Evolutionary conservation across 176 grass and related monocot species (phyloP), one percentile per base, ranked within the genome.

Genomic region (Panicum miliaceum): DNA sequence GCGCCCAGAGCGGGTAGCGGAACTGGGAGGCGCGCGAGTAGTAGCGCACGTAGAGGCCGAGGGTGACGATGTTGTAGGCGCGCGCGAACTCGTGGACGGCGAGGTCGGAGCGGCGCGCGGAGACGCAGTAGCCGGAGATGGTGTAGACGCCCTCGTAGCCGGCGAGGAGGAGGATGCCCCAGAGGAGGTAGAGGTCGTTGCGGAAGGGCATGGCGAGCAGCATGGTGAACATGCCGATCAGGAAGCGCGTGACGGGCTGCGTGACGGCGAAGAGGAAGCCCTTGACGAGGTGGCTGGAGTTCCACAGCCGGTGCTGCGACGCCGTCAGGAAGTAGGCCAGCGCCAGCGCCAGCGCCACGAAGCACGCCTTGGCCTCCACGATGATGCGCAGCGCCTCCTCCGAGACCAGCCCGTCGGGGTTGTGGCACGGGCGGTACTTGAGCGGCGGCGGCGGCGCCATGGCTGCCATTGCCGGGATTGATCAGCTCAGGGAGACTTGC

Each of bases 271-370:
- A 68, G 35, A 85, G 82, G 73, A 85, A 85, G n/a, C 46, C 71
- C 82, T 85, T 68, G 10, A 85, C 19, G 5, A 68, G 71, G 61
- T 68, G 60, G 82, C 82, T 85, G 2, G 61, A 77, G 73, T 63
- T 75, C 82, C 82, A 85, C 48, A 77, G 82, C 72, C 73, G 45
- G 82, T 85, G 73, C 73, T 67, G 71, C 73, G 82, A 67, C 73
- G 82, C 73, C 82, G 82, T 77, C 47, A 85, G 61, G 43, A 85
- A 57, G 73, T 66, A 85, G 58, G 73, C 82, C 3, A 84, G 61
- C 15, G 73, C 72, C 45, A 84, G 61, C 15, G 61, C 16, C 22
- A 56, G 27, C 60, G 46, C 82, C 36, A 85, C 73, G 82, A 65
- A 75, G 73, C 71, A 76, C 34, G 63, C 82, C 60, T 75, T 35